These are phyloP conservation scores for Steccherinum ochraceum DNA, from an alignment of 768 basidiomycete species.

Conservation along the genomic window DNA sequence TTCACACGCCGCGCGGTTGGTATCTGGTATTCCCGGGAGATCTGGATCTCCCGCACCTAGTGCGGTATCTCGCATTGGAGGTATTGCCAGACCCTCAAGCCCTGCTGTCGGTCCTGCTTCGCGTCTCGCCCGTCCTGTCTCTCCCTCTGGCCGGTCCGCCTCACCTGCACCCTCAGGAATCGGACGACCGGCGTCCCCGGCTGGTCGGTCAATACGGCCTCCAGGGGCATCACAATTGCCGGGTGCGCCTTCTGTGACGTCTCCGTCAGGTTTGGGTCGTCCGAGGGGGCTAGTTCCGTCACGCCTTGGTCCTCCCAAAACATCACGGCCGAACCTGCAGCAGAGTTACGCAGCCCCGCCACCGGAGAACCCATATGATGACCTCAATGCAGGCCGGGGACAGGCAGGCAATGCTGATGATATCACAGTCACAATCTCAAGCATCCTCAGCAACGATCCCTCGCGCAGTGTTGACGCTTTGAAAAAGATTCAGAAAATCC, in stretches of 20 bases:
- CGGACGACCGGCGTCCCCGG: conserved; percentile 39
- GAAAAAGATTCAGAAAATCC: conserved; percentile 86
- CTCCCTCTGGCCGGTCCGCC: conserved; percentile 30
- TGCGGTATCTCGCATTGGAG: conserved; percentile 31
- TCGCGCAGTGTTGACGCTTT: conserved; percentile 85
- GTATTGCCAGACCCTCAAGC: conserved; percentile 42
- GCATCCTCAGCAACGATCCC: conserved; percentile 83
- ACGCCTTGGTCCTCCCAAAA: conserved; percentile 59
- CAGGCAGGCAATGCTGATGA: conserved; percentile 43
- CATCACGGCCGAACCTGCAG: conserved; percentile 30
- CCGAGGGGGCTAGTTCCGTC: conserved; percentile 73
- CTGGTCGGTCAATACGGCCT: conserved; percentile 9
- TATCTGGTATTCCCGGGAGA: conserved; percentile 36
- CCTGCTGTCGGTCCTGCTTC: conserved; percentile 36
- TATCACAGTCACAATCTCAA: conserved; percentile 79
- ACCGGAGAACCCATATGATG: neutral
- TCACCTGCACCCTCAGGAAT: conserved; percentile 33
- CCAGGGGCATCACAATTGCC: conserved; percentile 21
- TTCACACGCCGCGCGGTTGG: conserved; percentile 48
- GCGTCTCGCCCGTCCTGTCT: conserved; percentile 36
- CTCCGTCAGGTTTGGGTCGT: conserved; percentile 36
- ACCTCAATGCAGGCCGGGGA: conserved; percentile 6
- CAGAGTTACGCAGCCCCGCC: neutral
- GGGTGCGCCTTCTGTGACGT: conserved; percentile 20
- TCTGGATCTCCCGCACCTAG: conserved; percentile 45